A percentile compares a stretch with the other conserved stretches of the same genome.
phyloP scores from a whole-genome alignment of 176 grass and related monocot genomes.

The Cocos nucifera region DNA sequence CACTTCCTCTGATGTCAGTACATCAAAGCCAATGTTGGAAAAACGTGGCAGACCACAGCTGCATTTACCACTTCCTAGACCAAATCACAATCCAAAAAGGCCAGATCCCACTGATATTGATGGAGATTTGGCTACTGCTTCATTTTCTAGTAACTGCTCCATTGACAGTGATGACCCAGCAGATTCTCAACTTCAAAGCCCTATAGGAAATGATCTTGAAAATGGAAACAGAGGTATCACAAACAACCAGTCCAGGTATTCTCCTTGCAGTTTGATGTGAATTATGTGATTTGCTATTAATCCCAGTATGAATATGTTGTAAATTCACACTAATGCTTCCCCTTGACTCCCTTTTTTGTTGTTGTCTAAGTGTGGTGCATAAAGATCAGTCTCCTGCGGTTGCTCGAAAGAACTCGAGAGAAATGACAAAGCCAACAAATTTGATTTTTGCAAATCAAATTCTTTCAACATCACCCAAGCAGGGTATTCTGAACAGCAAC shows the following conservation, averaged over 20 bases:
- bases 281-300: not conserved
- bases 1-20: conserved; percentile 61
- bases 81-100: conserved; percentile 42
- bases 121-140: conserved; percentile 57
- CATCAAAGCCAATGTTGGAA: conserved; percentile 65
- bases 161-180: conserved; percentile 73
- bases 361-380: conserved; percentile 42
- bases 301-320: not conserved
- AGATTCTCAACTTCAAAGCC: conserved; percentile 69
- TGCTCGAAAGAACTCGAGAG: conserved; percentile 44
- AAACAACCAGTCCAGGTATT: conserved; percentile 31
- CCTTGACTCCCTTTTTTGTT: conserved; percentile 7
- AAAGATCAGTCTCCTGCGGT: conserved; percentile 43
- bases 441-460: conserved; percentile 47
- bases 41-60: conserved; percentile 83
- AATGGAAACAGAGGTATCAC: conserved; percentile 34
- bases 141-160: conserved; percentile 88
- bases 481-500: conserved; percentile 34
- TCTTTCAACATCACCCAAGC: conserved; percentile 48
- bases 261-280: conserved; percentile 9
- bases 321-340: conserved; percentile 13
- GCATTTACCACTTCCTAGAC: conserved; percentile 39
- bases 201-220: conserved; percentile 58
- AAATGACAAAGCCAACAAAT: conserved; percentile 38
- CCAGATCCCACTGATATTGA: conserved; percentile 41